A percentile compares a stretch with the other conserved stretches of the same genome.
phyloP scores from a whole-genome alignment of 106 monocot species.

The Platanthera zijinensis region DNA sequence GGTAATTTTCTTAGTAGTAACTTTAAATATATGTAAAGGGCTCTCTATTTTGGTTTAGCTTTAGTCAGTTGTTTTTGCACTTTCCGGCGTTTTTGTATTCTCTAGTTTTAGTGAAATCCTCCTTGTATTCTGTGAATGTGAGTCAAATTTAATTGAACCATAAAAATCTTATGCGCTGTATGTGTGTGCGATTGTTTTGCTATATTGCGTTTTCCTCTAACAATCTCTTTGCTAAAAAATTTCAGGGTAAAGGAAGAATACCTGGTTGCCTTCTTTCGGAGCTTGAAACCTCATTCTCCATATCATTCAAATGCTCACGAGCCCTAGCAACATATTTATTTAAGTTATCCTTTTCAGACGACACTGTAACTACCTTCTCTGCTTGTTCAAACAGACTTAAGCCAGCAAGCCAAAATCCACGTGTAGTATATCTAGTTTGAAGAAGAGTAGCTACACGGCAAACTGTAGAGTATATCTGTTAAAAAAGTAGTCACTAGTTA shows the following conservation, averaged over 20 bases:
- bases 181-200: too few relatives aligned
- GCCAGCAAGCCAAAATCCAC: constrained; percentile 87
- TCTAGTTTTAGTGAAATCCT: too few relatives aligned
- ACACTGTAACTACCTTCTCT: constrained; percentile 30
- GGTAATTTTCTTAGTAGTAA: too few relatives aligned
- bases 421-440: constrained; percentile 81
- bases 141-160: too few relatives aligned
- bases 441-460: constrained; percentile 82
- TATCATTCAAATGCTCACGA: constrained; percentile 69
- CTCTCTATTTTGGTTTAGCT: too few relatives aligned
- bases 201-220: background rate
- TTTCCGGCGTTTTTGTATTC: too few relatives aligned
- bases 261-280: constrained; percentile 33
- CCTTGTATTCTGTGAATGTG: too few relatives aligned
- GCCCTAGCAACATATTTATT: constrained; percentile 61
- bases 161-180: too few relatives aligned
- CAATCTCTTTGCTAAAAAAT: background rate
- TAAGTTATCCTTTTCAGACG: constrained; percentile 59
- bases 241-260: constrained; percentile 9
- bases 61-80: too few relatives aligned
- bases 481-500: background rate
- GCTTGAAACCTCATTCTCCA: constrained; percentile 34
- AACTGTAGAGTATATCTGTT: constrained; percentile 74
- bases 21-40: too few relatives aligned
- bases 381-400: constrained; percentile 82